Base-by-base conservation (phyloP, 768 basidiomycete species). In the Hygrocybe punicea region DNA sequence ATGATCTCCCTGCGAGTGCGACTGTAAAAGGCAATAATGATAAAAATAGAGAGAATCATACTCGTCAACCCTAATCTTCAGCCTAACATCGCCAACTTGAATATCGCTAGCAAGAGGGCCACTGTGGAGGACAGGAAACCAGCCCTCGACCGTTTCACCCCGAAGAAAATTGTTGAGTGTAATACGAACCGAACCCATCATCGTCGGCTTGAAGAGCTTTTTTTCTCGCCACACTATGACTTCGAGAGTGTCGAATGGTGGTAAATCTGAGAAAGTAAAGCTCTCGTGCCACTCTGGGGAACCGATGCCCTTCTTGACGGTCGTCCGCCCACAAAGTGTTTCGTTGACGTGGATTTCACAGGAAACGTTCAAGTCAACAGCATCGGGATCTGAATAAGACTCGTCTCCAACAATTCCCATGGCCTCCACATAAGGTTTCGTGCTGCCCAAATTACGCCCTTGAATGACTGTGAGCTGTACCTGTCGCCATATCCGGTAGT, bases 401-500 rank as follows among this genome's bases (percentile, higher is more conserved):
- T 77, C 69, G 44, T 75, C 74, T 47, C 68, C 67, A 23, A 66
- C 62, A 42, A 11, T 14, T 10, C 56, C 45, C 25, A 53, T 58
- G 51, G 57, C 55, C 16, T 53, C 45, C 9, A 58, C 62, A 42
- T 24, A 40, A 9, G 35, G 53, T 42, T 47, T 56, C 45, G 42
- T 39, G 57, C 76, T 77, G 48, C 88, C 87, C 33, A 94, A 75
- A 64, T 86, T 85, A 39, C 90, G 83, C 11, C 84, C 91, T 70
- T 90, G 87, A 37, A 86, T 76, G 54, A 91, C 77, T 29, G 82
- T 81, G 23, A 93, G 74, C 60, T 89, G 84, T 21, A 93, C 78
- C 67, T 89, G 87, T 51, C 93, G 80, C 88, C 89, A 93, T 82
- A 93, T 88, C 54, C 92, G 85, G 71, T 90, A 92, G 10, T 88